These are phyloP conservation scores for Filobasidium wieringae DNA, from an alignment of 768 basidiomycete genomes.

Conservation along the genomic window DNA sequence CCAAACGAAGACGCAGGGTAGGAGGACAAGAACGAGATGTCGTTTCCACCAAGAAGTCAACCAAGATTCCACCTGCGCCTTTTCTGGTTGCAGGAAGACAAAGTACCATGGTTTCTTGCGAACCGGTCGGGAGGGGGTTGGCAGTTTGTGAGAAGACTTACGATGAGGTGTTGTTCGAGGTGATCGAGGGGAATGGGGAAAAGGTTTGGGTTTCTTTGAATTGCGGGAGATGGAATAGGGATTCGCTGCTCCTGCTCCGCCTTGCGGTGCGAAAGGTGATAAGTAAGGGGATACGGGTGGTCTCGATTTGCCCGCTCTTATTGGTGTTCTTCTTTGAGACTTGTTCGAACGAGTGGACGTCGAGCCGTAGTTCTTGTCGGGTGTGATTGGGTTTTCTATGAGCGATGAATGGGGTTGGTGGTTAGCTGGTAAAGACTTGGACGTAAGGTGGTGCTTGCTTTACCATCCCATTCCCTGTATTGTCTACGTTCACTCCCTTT, in stretches of 20 bases:
- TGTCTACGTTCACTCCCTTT: constrained; percentile 34
- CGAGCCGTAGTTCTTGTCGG: not conserved
- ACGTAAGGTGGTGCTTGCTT: constrained; percentile 1
- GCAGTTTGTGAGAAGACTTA: too few species aligned
- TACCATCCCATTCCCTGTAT: constrained; percentile 32
- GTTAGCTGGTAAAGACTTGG: not conserved
- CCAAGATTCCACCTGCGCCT: constrained; percentile 37
- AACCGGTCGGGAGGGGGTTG: too few species aligned
- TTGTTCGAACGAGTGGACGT: not conserved
- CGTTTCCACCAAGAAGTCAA: constrained; percentile 40
- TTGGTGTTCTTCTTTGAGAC: not conserved
- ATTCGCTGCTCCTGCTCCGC: too few species aligned
- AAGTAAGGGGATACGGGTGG: too few species aligned
- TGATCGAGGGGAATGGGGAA: too few species aligned
- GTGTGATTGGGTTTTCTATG: constrained; percentile 23
- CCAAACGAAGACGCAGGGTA: constrained; percentile 41
- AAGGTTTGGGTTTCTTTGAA: too few species aligned
- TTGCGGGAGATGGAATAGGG: too few species aligned
- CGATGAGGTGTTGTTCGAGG: too few species aligned
- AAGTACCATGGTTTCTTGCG: too few species aligned
- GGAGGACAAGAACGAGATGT: constrained; percentile 37
- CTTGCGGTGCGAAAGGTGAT: too few species aligned
- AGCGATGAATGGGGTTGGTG: not conserved
- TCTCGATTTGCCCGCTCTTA: too few species aligned
- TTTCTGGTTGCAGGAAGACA: constrained; percentile 28